A percentile compares a stretch with the other conserved stretches of the same genome.
phyloP scores from a whole-genome alignment of 768 basidiomycete genomes.

The Trametes cingulata region DNA sequence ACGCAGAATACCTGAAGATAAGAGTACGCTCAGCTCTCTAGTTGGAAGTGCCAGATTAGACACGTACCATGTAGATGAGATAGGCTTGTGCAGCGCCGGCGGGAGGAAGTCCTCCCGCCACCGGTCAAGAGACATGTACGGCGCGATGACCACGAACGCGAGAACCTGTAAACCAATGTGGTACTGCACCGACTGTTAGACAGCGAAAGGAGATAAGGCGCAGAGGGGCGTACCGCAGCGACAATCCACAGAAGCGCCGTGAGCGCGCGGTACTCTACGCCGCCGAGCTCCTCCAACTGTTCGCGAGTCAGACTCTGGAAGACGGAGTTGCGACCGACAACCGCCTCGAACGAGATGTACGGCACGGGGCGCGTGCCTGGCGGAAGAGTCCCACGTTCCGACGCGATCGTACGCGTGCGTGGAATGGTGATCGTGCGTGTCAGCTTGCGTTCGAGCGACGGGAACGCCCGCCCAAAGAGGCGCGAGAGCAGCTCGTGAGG shows the following conservation, averaged over 20 bases:
- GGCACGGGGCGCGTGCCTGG: constrained; percentile 57
- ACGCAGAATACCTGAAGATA: constrained; percentile 72
- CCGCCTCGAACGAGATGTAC: constrained; percentile 84
- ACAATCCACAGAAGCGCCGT: constrained; percentile 83
- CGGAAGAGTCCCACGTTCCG: constrained; percentile 36
- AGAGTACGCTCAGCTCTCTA: not conserved
- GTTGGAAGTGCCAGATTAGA: not conserved
- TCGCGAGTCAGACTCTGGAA: constrained; percentile 73
- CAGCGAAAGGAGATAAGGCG: not conserved
- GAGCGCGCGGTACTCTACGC: constrained; percentile 88
- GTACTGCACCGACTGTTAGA: constrained; percentile 54
- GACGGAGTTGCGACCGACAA: constrained; percentile 80
- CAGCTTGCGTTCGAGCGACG: constrained; percentile 56
- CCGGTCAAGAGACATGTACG: constrained; percentile 65
- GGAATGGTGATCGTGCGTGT: constrained; percentile 78
- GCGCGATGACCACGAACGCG: constrained; percentile 72
- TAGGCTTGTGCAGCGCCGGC: constrained; percentile 53
- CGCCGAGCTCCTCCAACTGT: constrained; percentile 89
- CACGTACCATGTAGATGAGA: constrained; percentile 67
- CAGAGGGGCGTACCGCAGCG: constrained; percentile 56
- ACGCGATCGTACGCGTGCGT: constrained; percentile 59
- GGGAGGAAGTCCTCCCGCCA: constrained; percentile 66
- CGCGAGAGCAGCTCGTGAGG: constrained; percentile 54
- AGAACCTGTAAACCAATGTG: constrained; percentile 70
- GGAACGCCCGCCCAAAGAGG: constrained; percentile 61